Evolutionary conservation across 352 stramenopile genomes (phyloP).

Genomic region (Phytopythium cucurbitacearum): DNA sequence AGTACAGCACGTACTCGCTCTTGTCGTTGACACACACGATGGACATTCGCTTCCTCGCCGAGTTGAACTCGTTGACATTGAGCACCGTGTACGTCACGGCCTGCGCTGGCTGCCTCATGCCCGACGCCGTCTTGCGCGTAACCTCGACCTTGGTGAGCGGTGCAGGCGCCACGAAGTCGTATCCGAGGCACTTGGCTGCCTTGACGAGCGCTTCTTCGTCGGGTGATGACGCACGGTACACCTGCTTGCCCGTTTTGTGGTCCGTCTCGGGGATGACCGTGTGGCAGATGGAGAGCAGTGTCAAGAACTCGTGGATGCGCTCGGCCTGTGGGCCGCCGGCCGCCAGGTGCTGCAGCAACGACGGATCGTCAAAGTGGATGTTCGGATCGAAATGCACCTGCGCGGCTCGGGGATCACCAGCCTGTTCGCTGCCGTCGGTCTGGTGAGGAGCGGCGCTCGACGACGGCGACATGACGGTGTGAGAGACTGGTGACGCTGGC

Average conservation of each 20-base stretch:
- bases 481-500: conserved; percentile 1
- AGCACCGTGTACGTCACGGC: conserved; percentile 47
- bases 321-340: conserved; percentile 28
- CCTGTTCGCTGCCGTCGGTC: conserved; percentile 3
- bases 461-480: not conserved
- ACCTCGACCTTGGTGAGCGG: conserved; percentile 49
- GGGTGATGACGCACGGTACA: conserved; percentile 50
- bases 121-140: conserved; percentile 22
- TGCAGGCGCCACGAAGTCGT: conserved; percentile 49
- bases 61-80: conserved; percentile 86
- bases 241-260: conserved; percentile 38
- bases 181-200: conserved; percentile 55
- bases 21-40: conserved; percentile 83
- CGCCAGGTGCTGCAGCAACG: conserved; percentile 27
- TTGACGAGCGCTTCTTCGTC: conserved; percentile 70
- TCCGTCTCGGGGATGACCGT: conserved; percentile 69
- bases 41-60: conserved; percentile 97
- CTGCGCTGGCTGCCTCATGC: not conserved
- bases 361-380: conserved; percentile 57
- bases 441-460: not conserved
- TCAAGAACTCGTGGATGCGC: conserved; percentile 55
- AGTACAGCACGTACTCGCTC: conserved; percentile 55
- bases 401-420: conserved; percentile 18
- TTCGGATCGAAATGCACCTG: conserved; percentile 47
- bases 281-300: conserved; percentile 53